These are phyloP conservation scores for Paecilomyces variotii DNA, from an alignment of 2,329 filamentous ascomycete species.

Conservation along the genomic window DNA sequence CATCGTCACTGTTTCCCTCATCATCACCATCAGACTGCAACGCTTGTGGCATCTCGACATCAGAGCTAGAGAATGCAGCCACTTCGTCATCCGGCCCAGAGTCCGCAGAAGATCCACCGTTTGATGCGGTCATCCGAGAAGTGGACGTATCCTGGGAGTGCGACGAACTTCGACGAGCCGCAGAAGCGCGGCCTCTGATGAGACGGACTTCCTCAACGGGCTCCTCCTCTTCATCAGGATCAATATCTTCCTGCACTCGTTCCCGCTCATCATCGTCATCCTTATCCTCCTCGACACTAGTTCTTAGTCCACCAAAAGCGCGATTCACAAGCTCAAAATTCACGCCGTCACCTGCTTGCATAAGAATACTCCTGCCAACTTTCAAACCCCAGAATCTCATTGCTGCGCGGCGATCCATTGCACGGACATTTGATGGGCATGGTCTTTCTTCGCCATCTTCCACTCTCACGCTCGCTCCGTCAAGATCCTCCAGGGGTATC, in stretches of 20 bases:
- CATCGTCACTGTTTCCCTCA: constrained; percentile 11
- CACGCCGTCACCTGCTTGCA: constrained; percentile 48
- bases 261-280: constrained; percentile 36
- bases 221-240: constrained; percentile 39
- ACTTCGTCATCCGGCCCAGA: neutral
- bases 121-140: neutral
- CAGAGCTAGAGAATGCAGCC: neutral
- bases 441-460: constrained; percentile 12
- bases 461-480: constrained; percentile 26
- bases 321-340: constrained; percentile 51
- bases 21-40: constrained; percentile 5
- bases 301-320: constrained; percentile 54
- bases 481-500: constrained; percentile 45
- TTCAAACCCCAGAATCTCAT: constrained; percentile 51
- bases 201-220: constrained; percentile 30
- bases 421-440: constrained; percentile 17
- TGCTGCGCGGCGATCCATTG: constrained; percentile 25
- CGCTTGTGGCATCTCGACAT: constrained; percentile 1
- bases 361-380: constrained; percentile 51
- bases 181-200: constrained; percentile 7
- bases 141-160: neutral
- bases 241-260: constrained; percentile 41
- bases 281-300: constrained; percentile 29
- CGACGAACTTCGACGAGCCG: neutral
- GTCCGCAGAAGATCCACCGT: neutral